Evolutionary conservation across 805 yeast genomes (phyloP).

Genomic region (Kluyveromyces starmeri): DNA sequence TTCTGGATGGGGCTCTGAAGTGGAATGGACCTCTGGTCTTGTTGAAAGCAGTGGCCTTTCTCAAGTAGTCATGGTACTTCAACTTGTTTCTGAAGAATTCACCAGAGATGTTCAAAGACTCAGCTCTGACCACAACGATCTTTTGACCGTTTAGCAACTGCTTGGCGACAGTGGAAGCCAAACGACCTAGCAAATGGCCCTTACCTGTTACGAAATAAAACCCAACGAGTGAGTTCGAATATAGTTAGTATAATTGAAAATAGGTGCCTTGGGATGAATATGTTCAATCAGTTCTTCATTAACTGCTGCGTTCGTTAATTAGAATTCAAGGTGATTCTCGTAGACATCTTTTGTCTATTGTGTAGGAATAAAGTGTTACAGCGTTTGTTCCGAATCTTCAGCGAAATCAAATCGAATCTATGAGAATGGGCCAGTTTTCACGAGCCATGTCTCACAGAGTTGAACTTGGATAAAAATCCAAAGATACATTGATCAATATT

Average conservation of each 20-base stretch:
- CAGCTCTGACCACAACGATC: slow-evolving; percentile 95
- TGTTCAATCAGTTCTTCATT: too few relatives aligned
- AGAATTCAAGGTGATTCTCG: too few relatives aligned
- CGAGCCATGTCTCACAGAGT: too few relatives aligned
- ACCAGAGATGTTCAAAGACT: slow-evolving; percentile 97
- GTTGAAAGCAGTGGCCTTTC: slow-evolving; percentile 99
- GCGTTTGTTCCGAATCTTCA: too few relatives aligned
- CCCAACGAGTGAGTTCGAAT: neutral
- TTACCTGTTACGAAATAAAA: slow-evolving; percentile 42
- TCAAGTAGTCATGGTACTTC: slow-evolving; percentile 99
- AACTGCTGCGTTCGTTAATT: too few relatives aligned
- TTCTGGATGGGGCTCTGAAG: slow-evolving; percentile 99
- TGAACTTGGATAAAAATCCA: too few relatives aligned
- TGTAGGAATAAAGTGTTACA: too few relatives aligned
- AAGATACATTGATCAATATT: too few relatives aligned
- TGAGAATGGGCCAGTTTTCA: too few relatives aligned
- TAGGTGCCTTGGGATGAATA: too few relatives aligned
- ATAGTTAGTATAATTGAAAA: slow-evolving; percentile 3
- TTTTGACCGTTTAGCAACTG: slow-evolving; percentile 97
- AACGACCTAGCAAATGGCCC: slow-evolving; percentile 99
- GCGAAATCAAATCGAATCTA: too few relatives aligned
- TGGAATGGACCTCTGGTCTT: slow-evolving; percentile 99
- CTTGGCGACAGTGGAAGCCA: slow-evolving; percentile 97
- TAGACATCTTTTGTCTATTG: too few relatives aligned
- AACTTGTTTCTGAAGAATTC: slow-evolving; percentile 99